These are phyloP conservation scores for Pinus taeda DNA, from an alignment of 75 land plant genomes.

Conservation along the genomic window DNA sequence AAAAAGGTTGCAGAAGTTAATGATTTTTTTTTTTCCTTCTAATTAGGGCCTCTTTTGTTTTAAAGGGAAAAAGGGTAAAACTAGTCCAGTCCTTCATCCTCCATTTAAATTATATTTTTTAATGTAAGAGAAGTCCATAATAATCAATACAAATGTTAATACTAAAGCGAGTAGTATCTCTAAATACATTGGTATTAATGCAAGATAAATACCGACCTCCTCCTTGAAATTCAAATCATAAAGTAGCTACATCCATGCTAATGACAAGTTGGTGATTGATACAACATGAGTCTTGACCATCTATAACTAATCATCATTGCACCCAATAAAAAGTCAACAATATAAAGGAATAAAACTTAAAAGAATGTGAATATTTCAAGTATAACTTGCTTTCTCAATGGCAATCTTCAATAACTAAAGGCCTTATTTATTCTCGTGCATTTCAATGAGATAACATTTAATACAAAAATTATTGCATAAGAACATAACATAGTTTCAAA, in stretches of 20 bases:
- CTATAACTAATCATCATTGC: background rate
- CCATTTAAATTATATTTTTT: too few relatives aligned
- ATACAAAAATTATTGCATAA: background rate
- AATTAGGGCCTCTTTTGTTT: too few relatives aligned
- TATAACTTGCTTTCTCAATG: constrained; percentile 96
- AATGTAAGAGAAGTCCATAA: too few relatives aligned
- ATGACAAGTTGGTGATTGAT: constrained; percentile 74
- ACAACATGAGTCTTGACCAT: background rate
- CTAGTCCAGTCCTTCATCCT: too few relatives aligned
- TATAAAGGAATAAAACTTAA: background rate
- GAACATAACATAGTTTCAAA: background rate
- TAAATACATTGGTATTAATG: background rate
- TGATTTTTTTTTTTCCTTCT: too few relatives aligned
- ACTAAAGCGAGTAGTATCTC: too few relatives aligned
- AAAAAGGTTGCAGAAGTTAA: too few relatives aligned
- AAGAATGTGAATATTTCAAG: constrained; percentile 59
- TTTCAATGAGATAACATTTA: background rate
- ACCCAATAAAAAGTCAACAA: background rate
- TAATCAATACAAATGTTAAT: too few relatives aligned
- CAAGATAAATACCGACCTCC: constrained; percentile 43
- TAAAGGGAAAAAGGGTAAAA: too few relatives aligned
- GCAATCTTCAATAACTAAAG: constrained; percentile 90
- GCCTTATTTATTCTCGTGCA: constrained; percentile 95
- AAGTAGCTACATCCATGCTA: constrained; percentile 99
- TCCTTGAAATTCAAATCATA: constrained; percentile 98